Evolutionary conservation across 1,139 yeast genomes (phyloP).

Genomic region (Magnusiomyces ingens): DNA sequence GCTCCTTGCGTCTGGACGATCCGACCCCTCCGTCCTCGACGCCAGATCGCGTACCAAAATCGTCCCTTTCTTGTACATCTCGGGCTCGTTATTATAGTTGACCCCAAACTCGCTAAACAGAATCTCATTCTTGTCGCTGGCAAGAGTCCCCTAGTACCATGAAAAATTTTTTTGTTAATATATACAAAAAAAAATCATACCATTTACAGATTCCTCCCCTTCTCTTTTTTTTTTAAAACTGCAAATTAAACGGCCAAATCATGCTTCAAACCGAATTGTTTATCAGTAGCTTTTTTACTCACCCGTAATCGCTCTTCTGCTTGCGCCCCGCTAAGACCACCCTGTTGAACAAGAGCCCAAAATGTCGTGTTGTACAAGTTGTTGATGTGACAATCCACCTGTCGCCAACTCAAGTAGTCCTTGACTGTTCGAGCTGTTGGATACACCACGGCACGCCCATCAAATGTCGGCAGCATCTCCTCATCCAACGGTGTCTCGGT

Average conservation of each 20-base stretch:
- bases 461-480: slow-evolving; percentile 71
- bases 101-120: slow-evolving; percentile 69
- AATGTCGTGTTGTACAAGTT: slow-evolving; percentile 88
- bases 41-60: slow-evolving; percentile 51
- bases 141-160: slow-evolving; percentile 64
- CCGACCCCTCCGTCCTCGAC: too few species aligned
- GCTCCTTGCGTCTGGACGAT: too few species aligned
- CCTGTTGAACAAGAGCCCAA: slow-evolving; percentile 74
- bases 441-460: slow-evolving; percentile 81
- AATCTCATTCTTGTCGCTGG: slow-evolving; percentile 84
- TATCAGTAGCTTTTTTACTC: slow-evolving; percentile 14
- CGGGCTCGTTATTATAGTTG: slow-evolving; percentile 87
- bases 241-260: too few species aligned
- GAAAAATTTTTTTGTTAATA: too few species aligned
- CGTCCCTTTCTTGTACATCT: slow-evolving; percentile 82
- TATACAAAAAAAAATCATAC: too few species aligned
- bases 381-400: slow-evolving; percentile 94
- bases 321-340: slow-evolving; percentile 65
- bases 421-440: slow-evolving; percentile 57
- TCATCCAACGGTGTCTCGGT: slow-evolving; percentile 38
- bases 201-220: not conserved
- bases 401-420: slow-evolving; percentile 92
- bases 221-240: not conserved
- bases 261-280: not conserved
- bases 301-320: slow-evolving; percentile 58